Evolutionary conservation across 129 eudicot genomes (phyloP), one percentile per base, ranked within the genome.

Genomic region (Oenanthe sinensis): DNA sequence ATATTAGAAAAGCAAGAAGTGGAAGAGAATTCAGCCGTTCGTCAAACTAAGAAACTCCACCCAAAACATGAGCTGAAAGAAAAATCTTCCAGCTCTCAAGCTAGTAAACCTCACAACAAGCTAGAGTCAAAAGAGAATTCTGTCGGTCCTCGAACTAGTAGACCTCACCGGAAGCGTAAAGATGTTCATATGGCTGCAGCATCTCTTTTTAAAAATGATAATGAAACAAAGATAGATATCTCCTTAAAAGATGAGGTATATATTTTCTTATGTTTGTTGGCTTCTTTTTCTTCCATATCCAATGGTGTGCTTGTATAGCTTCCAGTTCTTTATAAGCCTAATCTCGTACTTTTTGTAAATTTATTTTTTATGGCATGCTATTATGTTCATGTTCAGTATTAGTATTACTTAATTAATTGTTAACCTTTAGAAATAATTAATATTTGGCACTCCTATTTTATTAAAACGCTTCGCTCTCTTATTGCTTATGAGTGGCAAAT

Each of bases 191-290:
- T 79, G 68, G 81, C 81, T 81, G 79, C 87, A 70, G 77, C 81
- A 39, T 79, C 87, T 79, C 74, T 77, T 74, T 82, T 88, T n/a
- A 83, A 83, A 76, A 74, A 76, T 36, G 80, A 81, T 68, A 70
- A 60, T 79, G 83, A 60, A 74, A 80, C 77, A 42, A 84, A 86
- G 54, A 55, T 67, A 10, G 88, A 82, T 75, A 60, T 46, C 20
- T 77, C 71, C 65, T 82, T 47, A 40, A 82, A 91, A 75, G 85
- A 84, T 75, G 85, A 85, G 92, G 96, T 89, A 81, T 62, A 49
- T 78, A 46, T 49, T 50, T 48, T 30, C 44, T 79, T 62, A 30
- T 24, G 20, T 39, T 24, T 6, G 26, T 22, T 5, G 17, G 26
- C 54, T 28, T 3, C 33, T 2, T 12, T 36, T 73, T 73, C 42